Base-by-base conservation (phyloP, 1,139 yeast genomes). In the Spathaspora jeffriesii region DNA sequence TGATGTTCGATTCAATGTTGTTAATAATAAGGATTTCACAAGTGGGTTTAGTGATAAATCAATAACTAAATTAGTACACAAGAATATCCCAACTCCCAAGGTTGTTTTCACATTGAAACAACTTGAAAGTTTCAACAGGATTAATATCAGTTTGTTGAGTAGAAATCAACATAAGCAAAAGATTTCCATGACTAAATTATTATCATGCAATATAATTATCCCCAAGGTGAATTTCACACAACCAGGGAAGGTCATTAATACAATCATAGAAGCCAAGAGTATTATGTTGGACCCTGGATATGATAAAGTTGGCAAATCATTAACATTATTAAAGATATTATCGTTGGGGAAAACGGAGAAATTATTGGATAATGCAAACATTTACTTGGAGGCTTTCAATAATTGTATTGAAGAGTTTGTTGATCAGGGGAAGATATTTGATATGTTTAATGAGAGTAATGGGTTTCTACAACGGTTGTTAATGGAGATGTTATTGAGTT, bases 401-500 rank as follows among this genome's bases (percentile, higher is more conserved):
- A 64, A 64, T n/a, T 53, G 73, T 17, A 50, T 76, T 37, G 72
- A 70, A 42, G 60, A 61, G 22, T 41, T 73, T 22, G 57, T 73
- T 20, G 74, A 71, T 42, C 57, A 65, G 2, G 70, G 70, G 0
- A 49, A 58, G 1, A 25, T 71, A 1, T 54, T 61, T 41, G 55
- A 60, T 8, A 37, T 67, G 2, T 44, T 65, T 18, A 58, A 56
- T 13, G 48, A 53, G 4, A 43, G 55, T 2, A 44, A 49, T 7
- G 37, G 49, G 1, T 45, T 45, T 7, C 44, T 57, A 8, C 65
- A 60, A 43, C 46, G 57, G 6, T 47, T 65, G 5, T 34, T 60
- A 5, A 49, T 70, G 20, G 79, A 73, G 45, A 59, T 68, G 53
- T 45, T 72, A 10, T 55, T 72, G 30, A 59, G 56, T 31, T 75